phyloP scores from a whole-genome alignment of 2,329 filamentous ascomycete genomes.

The Fusarium xylarioides region DNA sequence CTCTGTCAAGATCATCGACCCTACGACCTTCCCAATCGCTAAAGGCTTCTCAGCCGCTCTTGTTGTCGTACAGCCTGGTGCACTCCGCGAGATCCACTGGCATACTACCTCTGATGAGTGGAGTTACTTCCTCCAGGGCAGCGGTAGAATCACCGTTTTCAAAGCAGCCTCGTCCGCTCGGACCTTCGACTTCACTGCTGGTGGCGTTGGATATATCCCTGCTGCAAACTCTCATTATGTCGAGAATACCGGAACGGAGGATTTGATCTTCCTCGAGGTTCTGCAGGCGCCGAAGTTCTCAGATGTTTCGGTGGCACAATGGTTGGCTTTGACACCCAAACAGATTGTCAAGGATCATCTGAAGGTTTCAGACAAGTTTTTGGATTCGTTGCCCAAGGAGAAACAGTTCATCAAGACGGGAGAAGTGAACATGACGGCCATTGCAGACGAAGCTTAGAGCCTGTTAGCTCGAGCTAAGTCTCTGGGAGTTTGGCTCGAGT shows the following conservation, averaged over 20 bases:
- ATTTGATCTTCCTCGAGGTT: constrained; percentile 16
- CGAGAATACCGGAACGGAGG: constrained; percentile 5
- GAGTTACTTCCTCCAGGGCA: constrained; percentile 17
- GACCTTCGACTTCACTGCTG: constrained; percentile 9
- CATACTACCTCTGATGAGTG: constrained; percentile 14
- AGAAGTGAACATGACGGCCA: constrained; percentile 1
- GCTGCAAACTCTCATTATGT: constrained; percentile 15
- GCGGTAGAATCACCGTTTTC: constrained; percentile 1
- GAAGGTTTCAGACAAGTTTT: constrained; percentile 9
- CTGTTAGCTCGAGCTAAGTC: too few relatives aligned
- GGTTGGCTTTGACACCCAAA: constrained; percentile 5
- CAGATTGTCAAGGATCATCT: constrained; percentile 18
- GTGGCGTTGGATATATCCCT: constrained; percentile 6
- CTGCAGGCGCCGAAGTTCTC: constrained; percentile 11
- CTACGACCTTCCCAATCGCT: constrained; percentile 4
- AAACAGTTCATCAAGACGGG: constrained; percentile 9
- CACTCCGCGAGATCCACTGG: constrained; percentile 12
- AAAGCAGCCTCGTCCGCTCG: constrained; percentile 1
- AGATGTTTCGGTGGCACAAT: constrained; percentile 10
- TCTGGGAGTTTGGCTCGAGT: too few relatives aligned
- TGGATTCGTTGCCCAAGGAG: constrained; percentile 11
- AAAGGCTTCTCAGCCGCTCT: constrained; percentile 5
- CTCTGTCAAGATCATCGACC: constrained; percentile 7
- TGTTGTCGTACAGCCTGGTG: constrained; percentile 3
- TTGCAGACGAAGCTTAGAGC: background rate